Base-by-base conservation (phyloP, 345 rosid species). In the Hibiscus tridactylites region DNA sequence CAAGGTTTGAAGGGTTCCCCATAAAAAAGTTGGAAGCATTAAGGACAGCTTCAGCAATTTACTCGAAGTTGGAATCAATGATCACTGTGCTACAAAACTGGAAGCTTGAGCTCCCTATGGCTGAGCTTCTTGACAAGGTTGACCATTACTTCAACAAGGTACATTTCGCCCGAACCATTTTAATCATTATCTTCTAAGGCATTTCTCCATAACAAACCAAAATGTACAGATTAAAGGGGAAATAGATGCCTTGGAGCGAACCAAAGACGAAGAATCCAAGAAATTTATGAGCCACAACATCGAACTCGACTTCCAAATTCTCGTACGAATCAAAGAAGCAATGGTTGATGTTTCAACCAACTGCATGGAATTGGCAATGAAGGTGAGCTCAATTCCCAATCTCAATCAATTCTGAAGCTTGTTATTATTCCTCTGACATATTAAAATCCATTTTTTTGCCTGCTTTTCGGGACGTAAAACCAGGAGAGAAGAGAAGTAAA, bases 1-100 rank as follows among this genome's bases (percentile, higher is more conserved):
- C 92, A 6, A 82, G 92, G 70, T 90, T 94, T 53, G 98, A 95
- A 84, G 98, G 89, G 19, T 89, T 95, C 68, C 98, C 99, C 0
- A 82, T 72, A n/a, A 90, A 87, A 85, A 95, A 92, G 78, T 79
- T 95, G 65, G 99, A 95, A 85, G 81, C 97, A 29, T 39, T 92
- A 50, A 82, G 99, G 78, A 86, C 85, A 65, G 89, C 97, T 3
- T 79, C 87, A 56, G 91, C 90, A 21, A 81, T 95, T 39, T 81
- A 79, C 81, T 59, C 66, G 7, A 95, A 89, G 75, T 78, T 95
- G 7, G 79, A 88, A 10, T 81, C 78, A 11, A 80, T 89, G 16
- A 17, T 82, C 35, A 77, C 79, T 8, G 93, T 89, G 82, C 78
- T 96, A 71, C 84, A 87, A 46, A 86, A 79, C 70, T 86, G 84